Evolutionary conservation across 441 rosid species (phyloP), one percentile per base, ranked within the genome.

Genomic region (Euphorbia schlechtendalii): DNA sequence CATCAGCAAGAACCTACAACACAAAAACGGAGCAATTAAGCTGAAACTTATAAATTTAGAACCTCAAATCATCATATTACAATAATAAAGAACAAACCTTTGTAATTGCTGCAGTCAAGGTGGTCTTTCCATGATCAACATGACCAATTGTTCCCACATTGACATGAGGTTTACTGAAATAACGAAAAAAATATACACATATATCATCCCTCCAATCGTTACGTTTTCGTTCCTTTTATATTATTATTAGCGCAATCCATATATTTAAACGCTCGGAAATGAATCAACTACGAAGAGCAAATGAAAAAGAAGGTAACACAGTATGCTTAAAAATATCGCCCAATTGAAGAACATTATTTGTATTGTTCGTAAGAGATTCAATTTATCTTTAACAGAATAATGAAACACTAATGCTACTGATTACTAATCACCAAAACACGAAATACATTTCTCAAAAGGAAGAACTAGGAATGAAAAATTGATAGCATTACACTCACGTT

Each of bases 131-230:
- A 67, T 94, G 99, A 82, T 94, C 99, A 60, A 94, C 99, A 63
- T 94, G 99, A 11, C 99, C 99, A 64, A 94, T 90, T 41, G 99
- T 94, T 67, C 99, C 99, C 52, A 94, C 96, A 74, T 94, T 94
- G 14, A 94, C 98, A 70, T 94, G 99, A 75, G 96, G 99, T 63
- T 94, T 94, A n/a, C 99, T 95, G 77, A 25, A 41, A 24, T 52
- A 20, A 69, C 38, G 41, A 62, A 48, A 56, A 9, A n/a, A n/a
- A n/a, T n/a, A n/a, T n/a, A n/a, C n/a, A 38, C 8, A 5, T 1
- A 38, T 38, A 38, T 38, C 10, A 5, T n/a, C 41, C 11, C 41
- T 38, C 41, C 41, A 4, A 1, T 4, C 11, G 1, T 38, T 8
- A 1, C 11, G 4, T 38, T n/a, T n/a, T n/a, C n/a, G n/a, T n/a